These are phyloP conservation scores for Aspergillus ustus DNA, from an alignment of 2,329 filamentous ascomycete species.

Conservation along the genomic window DNA sequence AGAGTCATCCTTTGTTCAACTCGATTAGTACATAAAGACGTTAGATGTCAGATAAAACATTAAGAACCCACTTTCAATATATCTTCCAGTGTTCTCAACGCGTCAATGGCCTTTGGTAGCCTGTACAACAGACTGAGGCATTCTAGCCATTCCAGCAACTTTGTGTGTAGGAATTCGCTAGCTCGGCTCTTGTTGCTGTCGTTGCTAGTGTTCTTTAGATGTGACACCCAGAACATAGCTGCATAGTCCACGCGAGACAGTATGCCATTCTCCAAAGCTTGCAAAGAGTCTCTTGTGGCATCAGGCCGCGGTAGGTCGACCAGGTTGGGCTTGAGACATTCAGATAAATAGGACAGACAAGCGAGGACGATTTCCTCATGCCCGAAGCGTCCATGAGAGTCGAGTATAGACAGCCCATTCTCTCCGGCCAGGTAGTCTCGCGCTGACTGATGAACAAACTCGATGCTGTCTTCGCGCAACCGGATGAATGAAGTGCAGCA, in stretches of 20 bases:
- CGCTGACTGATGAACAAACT: slow-evolving; percentile 36
- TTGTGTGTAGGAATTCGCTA: slow-evolving; percentile 27
- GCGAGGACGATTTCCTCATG: slow-evolving; percentile 18
- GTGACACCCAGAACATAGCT: slow-evolving; percentile 30
- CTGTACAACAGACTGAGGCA: slow-evolving; percentile 30
- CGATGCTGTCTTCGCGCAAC: slow-evolving; percentile 24
- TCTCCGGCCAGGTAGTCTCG: slow-evolving; percentile 29
- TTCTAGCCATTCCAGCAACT: slow-evolving; percentile 35
- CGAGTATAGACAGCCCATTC: slow-evolving; percentile 22
- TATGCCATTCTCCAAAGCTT: slow-evolving; percentile 1
- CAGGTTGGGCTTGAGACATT: slow-evolving; percentile 31
- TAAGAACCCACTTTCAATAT: slow-evolving; percentile 1
- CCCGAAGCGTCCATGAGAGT: slow-evolving; percentile 19
- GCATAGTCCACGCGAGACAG: slow-evolving; percentile 27
- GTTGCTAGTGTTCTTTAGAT: slow-evolving; percentile 22
- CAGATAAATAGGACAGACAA: slow-evolving; percentile 29
- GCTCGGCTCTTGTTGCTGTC: slow-evolving; percentile 15
- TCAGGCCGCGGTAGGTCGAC: slow-evolving; percentile 25
- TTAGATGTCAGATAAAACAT: background rate
- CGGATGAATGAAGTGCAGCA: slow-evolving; percentile 32
- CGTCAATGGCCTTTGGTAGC: slow-evolving; percentile 23
- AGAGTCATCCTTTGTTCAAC: background rate
- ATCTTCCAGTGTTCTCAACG: slow-evolving; percentile 20
- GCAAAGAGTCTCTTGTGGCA: slow-evolving; percentile 22
- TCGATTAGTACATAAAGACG: background rate